Conservation (phyloP, 83 land plant species). For the Larix sibirica region DNA sequence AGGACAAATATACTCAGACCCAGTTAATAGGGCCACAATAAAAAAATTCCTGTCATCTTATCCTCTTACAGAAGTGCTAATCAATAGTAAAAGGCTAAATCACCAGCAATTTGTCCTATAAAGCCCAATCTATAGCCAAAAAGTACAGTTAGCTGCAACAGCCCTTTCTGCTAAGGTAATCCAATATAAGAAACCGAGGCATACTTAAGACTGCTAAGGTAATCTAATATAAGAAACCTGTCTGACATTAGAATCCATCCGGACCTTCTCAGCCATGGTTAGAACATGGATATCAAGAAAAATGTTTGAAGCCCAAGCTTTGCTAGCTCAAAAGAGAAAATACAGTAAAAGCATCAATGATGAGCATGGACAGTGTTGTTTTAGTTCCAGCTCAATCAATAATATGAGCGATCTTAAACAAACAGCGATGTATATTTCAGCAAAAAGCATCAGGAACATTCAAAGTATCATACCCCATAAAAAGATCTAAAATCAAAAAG, state of each 20-base stretch:
- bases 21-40: neutral
- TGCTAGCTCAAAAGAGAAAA: too few species aligned
- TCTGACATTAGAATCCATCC: too few species aligned
- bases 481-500: neutral
- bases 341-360: neutral
- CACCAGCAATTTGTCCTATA: neutral
- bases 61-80: neutral
- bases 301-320: too few species aligned
- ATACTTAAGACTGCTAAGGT: too few species aligned
- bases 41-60: neutral
- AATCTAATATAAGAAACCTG: too few species aligned
- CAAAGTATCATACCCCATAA: neutral
- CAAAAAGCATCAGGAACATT: neutral
- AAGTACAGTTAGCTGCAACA: neutral
- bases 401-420: neutral
- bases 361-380: neutral
- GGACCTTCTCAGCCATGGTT: too few species aligned
- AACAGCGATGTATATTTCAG: neutral
- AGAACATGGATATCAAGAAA: too few species aligned
- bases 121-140: neutral
- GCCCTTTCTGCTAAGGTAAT: too few species aligned
- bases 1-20: neutral
- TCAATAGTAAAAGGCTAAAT: neutral
- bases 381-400: neutral
- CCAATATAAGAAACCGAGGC: too few species aligned